These are phyloP conservation scores for Aspergillus bertholletiae DNA, from an alignment of 495 filamentous ascomycete genomes.

Conservation along the genomic window DNA sequence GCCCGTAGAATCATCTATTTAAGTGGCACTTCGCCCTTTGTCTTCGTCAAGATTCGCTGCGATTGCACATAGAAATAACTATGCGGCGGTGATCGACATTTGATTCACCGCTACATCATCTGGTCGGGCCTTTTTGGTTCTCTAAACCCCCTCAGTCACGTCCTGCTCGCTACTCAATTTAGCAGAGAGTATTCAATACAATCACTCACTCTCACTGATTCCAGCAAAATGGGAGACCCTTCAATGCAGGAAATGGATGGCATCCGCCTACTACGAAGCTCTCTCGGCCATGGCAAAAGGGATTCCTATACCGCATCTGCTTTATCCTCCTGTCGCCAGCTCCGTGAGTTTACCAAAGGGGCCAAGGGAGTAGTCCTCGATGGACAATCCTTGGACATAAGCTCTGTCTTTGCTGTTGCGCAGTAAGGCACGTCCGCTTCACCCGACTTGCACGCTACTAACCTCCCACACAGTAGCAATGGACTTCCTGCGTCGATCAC, in stretches of 20 bases:
- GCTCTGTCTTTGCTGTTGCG: constrained; percentile 12
- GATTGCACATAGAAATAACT: no score
- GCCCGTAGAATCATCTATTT: no score
- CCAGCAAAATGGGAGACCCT: neutral
- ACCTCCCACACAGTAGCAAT: constrained; percentile 9
- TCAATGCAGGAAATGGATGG: neutral
- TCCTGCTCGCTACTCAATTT: neutral
- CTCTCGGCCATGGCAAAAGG: neutral
- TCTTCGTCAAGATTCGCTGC: no score
- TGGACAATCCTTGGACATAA: constrained; percentile 11
- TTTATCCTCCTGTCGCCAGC: neutral
- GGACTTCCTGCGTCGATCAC: constrained; percentile 8
- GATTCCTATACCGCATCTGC: neutral
- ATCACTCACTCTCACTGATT: neutral
- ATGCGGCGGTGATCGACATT: no score
- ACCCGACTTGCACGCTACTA: neutral
- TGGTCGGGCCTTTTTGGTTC: neutral
- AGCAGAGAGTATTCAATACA: no score
- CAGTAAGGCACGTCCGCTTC: constrained; percentile 4
- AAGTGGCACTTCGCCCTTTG: no score
- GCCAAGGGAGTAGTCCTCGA: constrained; percentile 10
- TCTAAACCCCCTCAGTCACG: neutral
- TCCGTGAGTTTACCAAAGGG: constrained; percentile 2
- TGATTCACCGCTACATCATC: neutral
- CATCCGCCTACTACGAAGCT: neutral